Evolutionary conservation across 164 flowering plant species (phyloP).

Genomic region (Aristolochia fimbriata): DNA sequence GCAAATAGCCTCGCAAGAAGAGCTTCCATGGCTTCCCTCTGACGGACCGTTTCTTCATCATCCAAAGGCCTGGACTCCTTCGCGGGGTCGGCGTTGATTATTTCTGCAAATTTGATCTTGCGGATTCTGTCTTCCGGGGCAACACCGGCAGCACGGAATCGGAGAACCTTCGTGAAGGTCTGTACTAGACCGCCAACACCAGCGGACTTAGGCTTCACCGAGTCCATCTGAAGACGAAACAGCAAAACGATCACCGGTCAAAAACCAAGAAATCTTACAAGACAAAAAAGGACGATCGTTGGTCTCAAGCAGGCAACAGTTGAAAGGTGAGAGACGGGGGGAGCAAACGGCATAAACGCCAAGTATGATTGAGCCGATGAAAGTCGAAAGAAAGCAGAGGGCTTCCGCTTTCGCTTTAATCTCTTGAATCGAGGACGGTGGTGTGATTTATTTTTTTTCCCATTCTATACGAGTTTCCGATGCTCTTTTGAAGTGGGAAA

Average conservation of each 20-base stretch:
- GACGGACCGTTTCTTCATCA: conserved; percentile 19
- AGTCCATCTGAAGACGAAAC: conserved; percentile 43
- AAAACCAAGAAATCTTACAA: not conserved
- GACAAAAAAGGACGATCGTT: not conserved
- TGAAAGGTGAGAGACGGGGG: not conserved
- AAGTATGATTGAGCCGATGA: not conserved
- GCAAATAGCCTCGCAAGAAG: conserved; percentile 75
- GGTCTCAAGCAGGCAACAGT: not conserved
- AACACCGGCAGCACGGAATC: conserved; percentile 37
- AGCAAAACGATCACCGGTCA: no score
- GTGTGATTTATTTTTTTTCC: conserved; percentile 17
- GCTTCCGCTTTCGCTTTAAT: conserved; percentile 22
- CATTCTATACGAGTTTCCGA: conserved; percentile 9
- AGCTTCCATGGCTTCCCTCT: conserved; percentile 53
- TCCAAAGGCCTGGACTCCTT: conserved; percentile 5
- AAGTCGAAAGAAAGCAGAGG: conserved; percentile 6
- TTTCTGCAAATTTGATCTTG: conserved; percentile 22
- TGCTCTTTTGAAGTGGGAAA: conserved; percentile 5
- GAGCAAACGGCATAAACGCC: not conserved
- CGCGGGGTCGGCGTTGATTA: conserved; percentile 7
- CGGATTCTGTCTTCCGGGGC: conserved; percentile 33
- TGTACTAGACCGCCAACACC: conserved; percentile 29
- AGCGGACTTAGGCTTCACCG: conserved; percentile 31
- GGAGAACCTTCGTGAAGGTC: conserved; percentile 55
- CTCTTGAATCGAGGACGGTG: conserved; percentile 25